Evolutionary conservation across 495 filamentous ascomycete species (phyloP).

Genomic region (Annulohypoxylon moriforme): DNA sequence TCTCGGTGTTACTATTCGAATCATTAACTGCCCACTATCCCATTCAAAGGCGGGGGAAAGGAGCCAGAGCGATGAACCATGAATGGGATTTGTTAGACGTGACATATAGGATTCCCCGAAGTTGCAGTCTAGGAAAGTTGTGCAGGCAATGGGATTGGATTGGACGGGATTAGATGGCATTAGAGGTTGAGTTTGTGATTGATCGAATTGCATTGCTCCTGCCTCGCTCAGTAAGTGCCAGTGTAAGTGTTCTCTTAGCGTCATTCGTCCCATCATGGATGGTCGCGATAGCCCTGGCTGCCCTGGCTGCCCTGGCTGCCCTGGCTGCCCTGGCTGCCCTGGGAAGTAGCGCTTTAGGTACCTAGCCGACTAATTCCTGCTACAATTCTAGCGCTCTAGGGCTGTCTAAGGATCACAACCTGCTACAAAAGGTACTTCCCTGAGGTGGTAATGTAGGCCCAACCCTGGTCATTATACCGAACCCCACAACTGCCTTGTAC

Average conservation of each 20-base stretch:
- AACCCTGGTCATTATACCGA: conserved; percentile 16
- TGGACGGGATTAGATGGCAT: no score
- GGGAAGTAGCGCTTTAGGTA: conserved; percentile 11
- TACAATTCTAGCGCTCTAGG: background rate
- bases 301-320: no score
- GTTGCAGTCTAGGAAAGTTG: conserved; percentile 12
- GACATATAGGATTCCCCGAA: conserved; percentile 39
- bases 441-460: conserved; percentile 11
- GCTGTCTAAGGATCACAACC: background rate
- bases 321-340: no score
- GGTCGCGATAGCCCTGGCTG: background rate
- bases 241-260: conserved; percentile 2
- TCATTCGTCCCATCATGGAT: conserved; percentile 3
- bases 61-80: background rate
- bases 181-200: conserved; percentile 14
- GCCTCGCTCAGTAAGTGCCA: conserved; percentile 9
- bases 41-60: conserved; percentile 23
- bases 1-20: conserved; percentile 39
- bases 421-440: background rate
- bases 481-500: conserved; percentile 27
- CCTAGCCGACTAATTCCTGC: conserved; percentile 6
- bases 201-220: conserved; percentile 25
- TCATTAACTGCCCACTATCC: conserved; percentile 35
- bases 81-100: conserved; percentile 40
- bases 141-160: conserved; percentile 6